Percentiles rank a stretch among this genome's conserved stretches.
Conservation (phyloP, 257 asterid species). For the Ballota nigra region DNA sequence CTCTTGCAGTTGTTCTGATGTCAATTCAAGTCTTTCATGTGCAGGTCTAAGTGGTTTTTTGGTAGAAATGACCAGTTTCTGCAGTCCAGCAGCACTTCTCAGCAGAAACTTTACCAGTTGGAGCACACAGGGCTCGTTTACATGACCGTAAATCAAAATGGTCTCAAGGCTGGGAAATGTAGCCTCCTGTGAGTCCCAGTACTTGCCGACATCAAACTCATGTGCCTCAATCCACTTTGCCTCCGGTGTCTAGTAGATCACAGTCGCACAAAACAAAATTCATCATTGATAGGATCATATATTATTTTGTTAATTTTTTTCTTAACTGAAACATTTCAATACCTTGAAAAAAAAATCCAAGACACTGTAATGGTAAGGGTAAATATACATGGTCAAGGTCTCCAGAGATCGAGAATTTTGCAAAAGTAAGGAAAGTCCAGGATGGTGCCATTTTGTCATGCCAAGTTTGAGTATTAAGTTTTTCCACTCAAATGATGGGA, state of each 20-base stretch:
- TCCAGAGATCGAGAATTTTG: slow-evolving; percentile 7
- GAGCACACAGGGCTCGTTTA: background rate
- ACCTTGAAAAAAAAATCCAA: background rate
- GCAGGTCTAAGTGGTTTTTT: background rate
- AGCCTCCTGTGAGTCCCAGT: background rate
- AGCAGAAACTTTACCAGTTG: background rate
- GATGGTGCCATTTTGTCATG: slow-evolving; percentile 28
- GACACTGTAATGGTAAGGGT: background rate
- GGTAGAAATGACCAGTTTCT: background rate
- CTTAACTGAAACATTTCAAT: background rate
- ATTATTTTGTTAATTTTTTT: no score
- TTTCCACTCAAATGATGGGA: slow-evolving; percentile 24
- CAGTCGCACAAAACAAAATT: background rate
- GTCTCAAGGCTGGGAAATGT: background rate
- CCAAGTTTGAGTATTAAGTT: background rate
- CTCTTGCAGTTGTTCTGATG: background rate
- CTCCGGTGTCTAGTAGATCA: background rate
- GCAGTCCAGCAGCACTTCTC: background rate
- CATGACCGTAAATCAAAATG: background rate
- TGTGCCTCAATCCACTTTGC: background rate
- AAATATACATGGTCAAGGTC: slow-evolving; percentile 4
- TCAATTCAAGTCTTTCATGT: no score
- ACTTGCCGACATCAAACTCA: background rate
- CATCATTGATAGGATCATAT: no score
- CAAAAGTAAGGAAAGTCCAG: slow-evolving; percentile 29